These are phyloP conservation scores for Xylaria flabelliformis DNA, from an alignment of 495 filamentous ascomycete species.

Conservation along the genomic window DNA sequence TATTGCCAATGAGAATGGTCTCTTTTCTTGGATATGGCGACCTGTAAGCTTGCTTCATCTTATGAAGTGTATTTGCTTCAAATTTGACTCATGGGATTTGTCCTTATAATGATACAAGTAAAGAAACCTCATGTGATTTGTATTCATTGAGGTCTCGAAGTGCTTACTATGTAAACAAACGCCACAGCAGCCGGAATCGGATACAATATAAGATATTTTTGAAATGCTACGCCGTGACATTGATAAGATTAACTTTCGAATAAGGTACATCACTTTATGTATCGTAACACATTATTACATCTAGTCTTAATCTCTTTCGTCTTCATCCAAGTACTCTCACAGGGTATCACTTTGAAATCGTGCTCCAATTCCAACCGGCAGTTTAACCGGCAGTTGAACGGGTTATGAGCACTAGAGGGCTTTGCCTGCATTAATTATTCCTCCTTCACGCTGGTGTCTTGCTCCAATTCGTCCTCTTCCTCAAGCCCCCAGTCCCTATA, in stretches of 20 bases:
- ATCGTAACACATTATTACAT: conserved; percentile 20
- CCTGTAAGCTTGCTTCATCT: neutral
- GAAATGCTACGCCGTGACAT: neutral
- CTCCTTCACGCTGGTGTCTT: conserved; percentile 31
- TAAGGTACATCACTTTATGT: conserved; percentile 4
- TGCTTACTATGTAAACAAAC: neutral
- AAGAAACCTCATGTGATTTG: neutral
- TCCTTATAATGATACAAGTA: neutral
- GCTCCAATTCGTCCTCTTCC: conserved; percentile 41
- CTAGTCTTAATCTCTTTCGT: neutral
- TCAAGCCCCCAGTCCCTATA: conserved; percentile 57
- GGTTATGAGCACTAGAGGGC: neutral
- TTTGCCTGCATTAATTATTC: conserved; percentile 12
- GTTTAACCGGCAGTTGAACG: neutral
- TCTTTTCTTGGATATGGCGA: neutral
- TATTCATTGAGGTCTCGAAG: neutral
- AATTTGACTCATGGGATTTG: neutral
- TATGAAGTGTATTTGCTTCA: neutral
- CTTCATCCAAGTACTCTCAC: neutral
- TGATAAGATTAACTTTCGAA: neutral
- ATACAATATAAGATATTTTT: neutral
- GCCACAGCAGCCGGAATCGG: neutral
- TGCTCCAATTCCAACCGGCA: neutral
- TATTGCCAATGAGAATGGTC: neutral
- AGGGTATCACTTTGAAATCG: conserved; percentile 15